A percentile compares a stretch with the other conserved stretches of the same genome.
Evolutionary conservation across 1,139 yeast species (phyloP).

Genomic region (Yamadazyma sp.): DNA sequence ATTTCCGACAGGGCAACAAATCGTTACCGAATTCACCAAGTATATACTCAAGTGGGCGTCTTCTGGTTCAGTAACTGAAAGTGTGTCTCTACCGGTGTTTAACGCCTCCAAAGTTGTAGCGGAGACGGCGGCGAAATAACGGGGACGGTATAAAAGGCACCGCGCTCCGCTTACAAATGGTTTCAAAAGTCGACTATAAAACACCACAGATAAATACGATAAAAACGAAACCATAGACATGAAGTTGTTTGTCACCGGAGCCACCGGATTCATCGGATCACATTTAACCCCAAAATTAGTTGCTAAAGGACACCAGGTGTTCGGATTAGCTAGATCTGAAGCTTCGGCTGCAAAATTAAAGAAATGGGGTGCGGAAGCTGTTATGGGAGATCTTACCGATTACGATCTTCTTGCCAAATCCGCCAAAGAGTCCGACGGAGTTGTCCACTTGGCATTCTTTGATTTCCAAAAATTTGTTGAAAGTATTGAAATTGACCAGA

Average conservation of each 20-base stretch:
- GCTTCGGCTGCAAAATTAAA: slow-evolving; percentile 31
- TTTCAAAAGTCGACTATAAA: too few species aligned
- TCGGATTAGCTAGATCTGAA: slow-evolving; percentile 37
- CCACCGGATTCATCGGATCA: slow-evolving; percentile 41
- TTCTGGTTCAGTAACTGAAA: too few species aligned
- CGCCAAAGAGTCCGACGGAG: slow-evolving; percentile 28
- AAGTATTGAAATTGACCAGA: slow-evolving; percentile 16
- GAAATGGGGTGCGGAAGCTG: slow-evolving; percentile 17
- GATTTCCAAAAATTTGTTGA: slow-evolving; percentile 21
- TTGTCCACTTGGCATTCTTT: slow-evolving; percentile 30
- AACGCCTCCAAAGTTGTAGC: too few species aligned
- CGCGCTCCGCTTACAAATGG: too few species aligned
- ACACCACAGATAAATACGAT: neutral
- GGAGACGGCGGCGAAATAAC: too few species aligned
- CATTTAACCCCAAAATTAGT: slow-evolving; percentile 26
- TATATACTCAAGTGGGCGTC: too few species aligned
- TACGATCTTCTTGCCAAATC: slow-evolving; percentile 21
- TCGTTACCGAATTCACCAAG: too few species aligned
- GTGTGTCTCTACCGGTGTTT: too few species aligned
- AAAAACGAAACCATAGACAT: slow-evolving; percentile 3
- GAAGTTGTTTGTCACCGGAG: slow-evolving; percentile 39
- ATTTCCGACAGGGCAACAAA: too few species aligned
- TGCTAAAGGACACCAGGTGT: slow-evolving; percentile 28
- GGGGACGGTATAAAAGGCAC: too few species aligned
- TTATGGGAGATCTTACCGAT: slow-evolving; percentile 25